Conservation (phyloP, 441 rosid genomes). For the Adansonia grandidieri region DNA sequence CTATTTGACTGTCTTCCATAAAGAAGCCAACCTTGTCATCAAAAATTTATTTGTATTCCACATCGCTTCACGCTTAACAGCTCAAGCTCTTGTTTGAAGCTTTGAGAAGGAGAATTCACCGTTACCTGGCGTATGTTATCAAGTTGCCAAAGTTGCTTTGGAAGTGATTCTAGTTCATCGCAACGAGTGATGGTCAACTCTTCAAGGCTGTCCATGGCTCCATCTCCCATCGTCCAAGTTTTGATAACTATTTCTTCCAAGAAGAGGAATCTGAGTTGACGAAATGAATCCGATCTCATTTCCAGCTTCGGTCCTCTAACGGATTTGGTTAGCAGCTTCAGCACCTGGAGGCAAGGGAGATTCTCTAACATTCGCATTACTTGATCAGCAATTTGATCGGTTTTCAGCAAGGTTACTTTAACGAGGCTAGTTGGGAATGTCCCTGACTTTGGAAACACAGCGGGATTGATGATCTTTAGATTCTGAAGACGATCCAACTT, state of each 20-base stretch:
- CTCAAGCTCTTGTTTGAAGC: not conserved
- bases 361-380: not conserved
- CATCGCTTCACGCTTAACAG: too few relatives aligned
- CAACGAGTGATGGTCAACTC: not conserved
- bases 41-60: too few relatives aligned
- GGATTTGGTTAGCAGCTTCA: slow-evolving; percentile 5
- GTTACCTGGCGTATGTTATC: not conserved
- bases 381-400: not conserved
- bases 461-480: not conserved
- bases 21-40: too few relatives aligned
- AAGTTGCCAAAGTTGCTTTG: not conserved
- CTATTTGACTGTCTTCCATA: too few relatives aligned
- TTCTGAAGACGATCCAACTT: not conserved
- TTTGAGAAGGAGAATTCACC: not conserved
- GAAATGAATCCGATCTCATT: not conserved
- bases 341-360: not conserved
- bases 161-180: not conserved
- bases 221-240: not conserved
- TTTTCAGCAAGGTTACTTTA: slow-evolving; percentile 7
- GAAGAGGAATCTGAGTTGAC: slow-evolving; percentile 8
- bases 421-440: not conserved
- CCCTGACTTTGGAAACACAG: not conserved
- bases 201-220: slow-evolving; percentile 18
- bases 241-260: not conserved
- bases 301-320: not conserved